Conservation (phyloP, 148 eudicot genomes). For the Arctostaphylos glauca region DNA sequence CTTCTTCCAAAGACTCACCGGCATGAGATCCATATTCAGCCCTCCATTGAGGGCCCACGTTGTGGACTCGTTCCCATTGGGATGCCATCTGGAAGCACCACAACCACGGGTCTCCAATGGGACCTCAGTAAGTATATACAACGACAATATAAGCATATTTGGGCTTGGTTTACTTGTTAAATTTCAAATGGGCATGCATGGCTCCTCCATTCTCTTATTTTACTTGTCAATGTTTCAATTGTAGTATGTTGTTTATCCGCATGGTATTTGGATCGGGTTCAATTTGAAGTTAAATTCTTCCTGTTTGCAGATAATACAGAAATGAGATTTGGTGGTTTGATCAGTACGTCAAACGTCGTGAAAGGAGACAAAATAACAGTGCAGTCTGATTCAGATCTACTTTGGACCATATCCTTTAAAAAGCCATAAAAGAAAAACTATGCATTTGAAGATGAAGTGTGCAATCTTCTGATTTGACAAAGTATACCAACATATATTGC, state of each 20-base stretch:
- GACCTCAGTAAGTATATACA: slow-evolving; percentile 60
- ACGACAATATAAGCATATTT: background rate
- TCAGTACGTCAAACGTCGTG: slow-evolving; percentile 87
- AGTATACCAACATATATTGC: slow-evolving; percentile 10
- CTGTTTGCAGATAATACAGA: slow-evolving; percentile 61
- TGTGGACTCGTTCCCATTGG: slow-evolving; percentile 91
- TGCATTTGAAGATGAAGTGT: slow-evolving; percentile 4
- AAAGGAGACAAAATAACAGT: slow-evolving; percentile 60
- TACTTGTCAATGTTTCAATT: no score
- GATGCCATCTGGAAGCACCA: slow-evolving; percentile 49
- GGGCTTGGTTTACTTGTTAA: background rate
- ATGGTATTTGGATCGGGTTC: background rate
- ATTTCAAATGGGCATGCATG: background rate
- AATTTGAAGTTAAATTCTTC: background rate
- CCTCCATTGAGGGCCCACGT: slow-evolving; percentile 84
- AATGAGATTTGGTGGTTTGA: slow-evolving; percentile 81
- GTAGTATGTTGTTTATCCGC: background rate
- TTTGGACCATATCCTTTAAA: slow-evolving; percentile 87
- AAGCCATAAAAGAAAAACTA: slow-evolving; percentile 12
- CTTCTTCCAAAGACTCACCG: slow-evolving; percentile 70
- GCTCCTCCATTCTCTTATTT: background rate
- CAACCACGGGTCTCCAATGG: slow-evolving; percentile 90
- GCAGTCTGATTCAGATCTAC: slow-evolving; percentile 77
- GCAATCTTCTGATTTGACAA: background rate
- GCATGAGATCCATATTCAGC: slow-evolving; percentile 65